Evolutionary conservation across 2,329 filamentous ascomycete species (phyloP).

Genomic region (Trichoderma oligosporum): DNA sequence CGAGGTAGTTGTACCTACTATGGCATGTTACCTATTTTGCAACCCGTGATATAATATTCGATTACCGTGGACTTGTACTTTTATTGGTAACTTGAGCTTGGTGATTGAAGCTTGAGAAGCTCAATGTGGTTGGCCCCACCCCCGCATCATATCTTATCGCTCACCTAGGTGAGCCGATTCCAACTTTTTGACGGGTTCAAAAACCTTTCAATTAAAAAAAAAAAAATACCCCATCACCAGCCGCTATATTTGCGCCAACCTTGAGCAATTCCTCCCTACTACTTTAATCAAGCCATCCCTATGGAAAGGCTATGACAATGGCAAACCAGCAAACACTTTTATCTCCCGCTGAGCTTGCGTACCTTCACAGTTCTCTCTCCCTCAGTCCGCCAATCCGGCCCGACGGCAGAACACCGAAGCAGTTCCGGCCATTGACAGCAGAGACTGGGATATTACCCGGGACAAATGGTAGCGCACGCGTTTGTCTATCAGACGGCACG

Average conservation of each 20-base stretch:
- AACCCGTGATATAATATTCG: no score
- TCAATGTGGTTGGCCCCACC: conserved; percentile 19
- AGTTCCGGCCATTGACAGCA: conserved; percentile 87
- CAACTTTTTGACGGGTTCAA: conserved; percentile 24
- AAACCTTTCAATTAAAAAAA: conserved; percentile 24
- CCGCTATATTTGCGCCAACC: background rate
- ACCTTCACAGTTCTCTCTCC: conserved; percentile 82
- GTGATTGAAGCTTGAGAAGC: background rate
- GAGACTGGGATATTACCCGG: conserved; percentile 87
- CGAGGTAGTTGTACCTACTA: no score
- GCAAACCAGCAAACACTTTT: conserved; percentile 69
- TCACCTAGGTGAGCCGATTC: conserved; percentile 31
- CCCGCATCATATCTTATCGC: conserved; percentile 31
- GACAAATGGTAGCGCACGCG: conserved; percentile 86
- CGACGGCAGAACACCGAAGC: conserved; percentile 74
- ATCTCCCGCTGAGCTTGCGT: conserved; percentile 93
- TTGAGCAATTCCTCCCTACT: background rate
- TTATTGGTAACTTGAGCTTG: no score
- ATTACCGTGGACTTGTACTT: no score
- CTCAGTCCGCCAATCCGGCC: conserved; percentile 81
- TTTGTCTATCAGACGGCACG: conserved; percentile 92
- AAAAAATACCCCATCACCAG: conserved; percentile 5
- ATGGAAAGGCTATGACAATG: conserved; percentile 42
- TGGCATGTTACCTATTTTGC: no score
- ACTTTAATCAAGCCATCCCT: background rate